phyloP scores from a whole-genome alignment of 73 alveolate genomes.

The Paramecium sonneborni region DNA sequence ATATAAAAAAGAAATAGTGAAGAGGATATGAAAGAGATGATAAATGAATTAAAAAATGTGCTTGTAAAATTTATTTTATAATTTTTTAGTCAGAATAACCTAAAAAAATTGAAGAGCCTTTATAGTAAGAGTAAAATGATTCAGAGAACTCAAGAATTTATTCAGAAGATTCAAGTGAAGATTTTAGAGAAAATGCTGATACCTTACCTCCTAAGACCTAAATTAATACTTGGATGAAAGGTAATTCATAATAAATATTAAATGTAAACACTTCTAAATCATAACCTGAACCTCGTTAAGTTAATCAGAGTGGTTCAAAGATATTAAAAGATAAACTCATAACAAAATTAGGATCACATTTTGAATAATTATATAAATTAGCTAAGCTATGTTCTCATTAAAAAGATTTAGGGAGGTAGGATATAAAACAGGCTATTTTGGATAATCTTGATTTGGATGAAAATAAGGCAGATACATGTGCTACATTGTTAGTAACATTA shows the following conservation, averaged over 20 bases:
- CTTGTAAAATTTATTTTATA: background rate
- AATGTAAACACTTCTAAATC: background rate
- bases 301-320: background rate
- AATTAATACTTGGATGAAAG: constrained; percentile 26
- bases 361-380: background rate
- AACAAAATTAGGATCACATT: background rate
- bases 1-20: background rate
- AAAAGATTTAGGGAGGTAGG: background rate
- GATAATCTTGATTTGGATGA: background rate
- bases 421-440: background rate
- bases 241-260: background rate
- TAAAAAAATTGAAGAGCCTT: background rate
- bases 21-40: constrained; percentile 22
- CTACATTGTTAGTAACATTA: constrained; percentile 5
- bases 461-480: background rate
- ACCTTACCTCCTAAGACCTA: background rate
- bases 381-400: background rate
- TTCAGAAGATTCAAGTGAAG: constrained; percentile 19
- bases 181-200: background rate
- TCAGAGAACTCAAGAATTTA: background rate
- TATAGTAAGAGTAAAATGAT: background rate
- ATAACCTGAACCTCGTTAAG: background rate
- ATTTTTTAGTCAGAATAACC: background rate
- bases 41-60: background rate
- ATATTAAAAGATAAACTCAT: background rate